These are phyloP conservation scores for Xerophyta viscosa DNA, from an alignment of 106 monocot species.

Conservation along the genomic window DNA sequence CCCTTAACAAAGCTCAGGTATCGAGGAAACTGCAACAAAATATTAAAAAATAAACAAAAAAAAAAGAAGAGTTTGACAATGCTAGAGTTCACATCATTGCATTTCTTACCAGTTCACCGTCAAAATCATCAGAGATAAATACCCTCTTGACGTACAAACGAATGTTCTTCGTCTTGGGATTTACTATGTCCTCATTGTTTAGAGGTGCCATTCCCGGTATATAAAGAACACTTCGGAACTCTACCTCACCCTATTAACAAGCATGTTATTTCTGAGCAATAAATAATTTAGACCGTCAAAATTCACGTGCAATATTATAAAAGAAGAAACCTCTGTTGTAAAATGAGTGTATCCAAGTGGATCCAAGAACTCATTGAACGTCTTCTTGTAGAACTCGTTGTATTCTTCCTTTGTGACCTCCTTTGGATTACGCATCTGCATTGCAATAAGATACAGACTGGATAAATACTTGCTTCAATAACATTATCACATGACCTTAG, in stretches of 20 bases:
- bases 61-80: not conserved
- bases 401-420: conserved; percentile 87
- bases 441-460: not conserved
- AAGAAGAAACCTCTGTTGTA: conserved; percentile 98
- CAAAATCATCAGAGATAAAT: conserved; percentile 98
- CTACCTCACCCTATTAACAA: conserved; percentile 81
- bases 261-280: not conserved
- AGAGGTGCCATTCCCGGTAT: conserved; percentile 96
- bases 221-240: conserved; percentile 92
- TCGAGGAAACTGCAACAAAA: conserved; percentile 67
- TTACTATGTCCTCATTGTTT: conserved; percentile 90
- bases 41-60: not conserved
- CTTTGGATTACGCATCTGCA: conserved; percentile 86
- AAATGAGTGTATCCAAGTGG: conserved; percentile 85
- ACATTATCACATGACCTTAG: not conserved
- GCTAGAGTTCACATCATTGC: not conserved
- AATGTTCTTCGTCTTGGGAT: conserved; percentile 92
- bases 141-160: conserved; percentile 96
- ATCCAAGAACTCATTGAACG: conserved; percentile 95
- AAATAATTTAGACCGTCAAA: not conserved
- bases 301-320: not conserved
- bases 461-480: not conserved
- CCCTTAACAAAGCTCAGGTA: conserved; percentile 99
- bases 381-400: conserved; percentile 92
- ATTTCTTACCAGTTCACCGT: conserved; percentile 93